Conservation (phyloP, 306 rosid species). For the Luffa acutangula region DNA sequence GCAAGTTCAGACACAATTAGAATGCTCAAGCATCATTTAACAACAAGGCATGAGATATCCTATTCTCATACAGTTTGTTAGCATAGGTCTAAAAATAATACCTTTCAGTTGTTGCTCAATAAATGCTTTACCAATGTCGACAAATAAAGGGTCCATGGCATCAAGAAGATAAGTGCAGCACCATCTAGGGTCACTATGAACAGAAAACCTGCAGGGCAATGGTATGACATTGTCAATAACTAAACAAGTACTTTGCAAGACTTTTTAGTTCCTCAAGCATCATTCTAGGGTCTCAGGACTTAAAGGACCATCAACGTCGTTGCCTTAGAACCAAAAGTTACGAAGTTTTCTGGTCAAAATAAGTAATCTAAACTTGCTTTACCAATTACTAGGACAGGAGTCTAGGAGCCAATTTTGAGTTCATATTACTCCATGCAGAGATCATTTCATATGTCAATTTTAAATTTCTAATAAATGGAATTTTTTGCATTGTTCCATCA, state of each 20-base stretch:
- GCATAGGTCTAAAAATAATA: conserved; percentile 12
- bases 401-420: not conserved
- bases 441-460: not conserved
- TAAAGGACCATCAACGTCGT: not conserved
- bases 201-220: conserved; percentile 57
- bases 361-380: not conserved
- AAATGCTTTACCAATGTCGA: conserved; percentile 75
- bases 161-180: conserved; percentile 91
- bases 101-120: conserved; percentile 76
- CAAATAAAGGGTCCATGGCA: conserved; percentile 79
- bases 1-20: conserved; percentile 18
- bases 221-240: not conserved
- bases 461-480: not conserved
- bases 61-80: conserved; percentile 7
- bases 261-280: not conserved
- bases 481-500: not conserved
- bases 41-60: conserved; percentile 1
- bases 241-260: not conserved
- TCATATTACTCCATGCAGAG: not conserved
- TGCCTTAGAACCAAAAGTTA: not conserved
- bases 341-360: not conserved
- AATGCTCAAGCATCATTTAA: conserved; percentile 9
- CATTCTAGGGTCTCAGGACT: not conserved
- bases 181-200: conserved; percentile 68
- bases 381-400: not conserved